These are phyloP conservation scores for Avicennia marina DNA, from an alignment of 257 asterid species.

Conservation along the genomic window DNA sequence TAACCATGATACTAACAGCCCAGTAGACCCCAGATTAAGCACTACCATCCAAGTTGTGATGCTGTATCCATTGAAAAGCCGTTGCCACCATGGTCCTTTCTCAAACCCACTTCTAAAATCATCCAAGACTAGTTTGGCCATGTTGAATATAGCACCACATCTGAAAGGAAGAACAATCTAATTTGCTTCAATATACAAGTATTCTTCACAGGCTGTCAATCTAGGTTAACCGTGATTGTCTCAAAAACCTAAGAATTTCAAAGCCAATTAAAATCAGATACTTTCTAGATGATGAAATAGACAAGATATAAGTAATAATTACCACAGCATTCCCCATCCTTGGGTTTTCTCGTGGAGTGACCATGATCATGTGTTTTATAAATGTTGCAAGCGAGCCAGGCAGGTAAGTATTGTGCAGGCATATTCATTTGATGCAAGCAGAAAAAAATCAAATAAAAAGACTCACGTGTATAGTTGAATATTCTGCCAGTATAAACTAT, in stretches of 20 bases:
- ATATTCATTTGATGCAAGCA: no score
- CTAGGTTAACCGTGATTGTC: slow-evolving; percentile 2
- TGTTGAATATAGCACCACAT: slow-evolving; percentile 89
- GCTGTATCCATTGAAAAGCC: slow-evolving; percentile 72
- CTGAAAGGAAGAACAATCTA: slow-evolving; percentile 35
- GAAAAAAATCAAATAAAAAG: slow-evolving; percentile 5
- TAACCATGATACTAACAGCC: slow-evolving; percentile 88
- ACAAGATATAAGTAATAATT: not conserved
- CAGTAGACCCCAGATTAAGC: slow-evolving; percentile 89
- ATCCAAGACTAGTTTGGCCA: slow-evolving; percentile 73
- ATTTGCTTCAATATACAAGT: slow-evolving; percentile 14
- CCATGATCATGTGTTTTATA: no score
- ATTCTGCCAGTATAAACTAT: slow-evolving; percentile 97
- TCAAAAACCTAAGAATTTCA: not conserved
- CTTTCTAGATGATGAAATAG: not conserved
- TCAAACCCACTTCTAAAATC: slow-evolving; percentile 91
- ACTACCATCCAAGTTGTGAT: slow-evolving; percentile 93
- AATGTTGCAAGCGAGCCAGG: no score
- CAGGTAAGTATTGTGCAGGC: no score
- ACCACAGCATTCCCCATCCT: no score
- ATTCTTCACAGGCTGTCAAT: slow-evolving; percentile 9
- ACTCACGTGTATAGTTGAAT: slow-evolving; percentile 85
- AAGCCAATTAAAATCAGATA: not conserved
- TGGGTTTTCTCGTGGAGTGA: no score
- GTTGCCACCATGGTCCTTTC: slow-evolving; percentile 96